phyloP scores from a whole-genome alignment of 208 protist species.

The Trypanosoma scelopori region DNA sequence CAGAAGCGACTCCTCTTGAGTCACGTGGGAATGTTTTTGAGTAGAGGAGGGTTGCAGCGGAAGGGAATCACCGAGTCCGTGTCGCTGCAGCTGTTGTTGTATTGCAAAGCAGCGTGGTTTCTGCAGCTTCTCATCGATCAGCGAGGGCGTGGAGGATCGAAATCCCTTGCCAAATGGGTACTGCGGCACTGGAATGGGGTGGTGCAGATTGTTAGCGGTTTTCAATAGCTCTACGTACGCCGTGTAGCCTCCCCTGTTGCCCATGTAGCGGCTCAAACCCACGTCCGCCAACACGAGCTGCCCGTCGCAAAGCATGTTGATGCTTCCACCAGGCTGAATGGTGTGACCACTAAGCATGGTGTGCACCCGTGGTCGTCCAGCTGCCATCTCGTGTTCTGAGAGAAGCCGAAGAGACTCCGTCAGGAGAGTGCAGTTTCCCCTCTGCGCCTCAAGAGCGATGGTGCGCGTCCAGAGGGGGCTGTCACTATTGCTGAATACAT shows the following conservation, averaged over 20 bases:
- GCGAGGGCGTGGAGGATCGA: neutral
- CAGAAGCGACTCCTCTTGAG: too few species aligned
- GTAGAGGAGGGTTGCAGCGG: neutral
- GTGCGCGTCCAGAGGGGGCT: conserved; percentile 48
- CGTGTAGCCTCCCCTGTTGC: conserved; percentile 4
- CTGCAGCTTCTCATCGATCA: neutral
- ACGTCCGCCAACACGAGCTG: conserved; percentile 34
- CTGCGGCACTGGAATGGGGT: conserved; percentile 2
- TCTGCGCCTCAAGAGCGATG: conserved; percentile 19
- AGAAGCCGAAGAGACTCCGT: conserved; percentile 34
- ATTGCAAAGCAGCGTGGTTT: neutral
- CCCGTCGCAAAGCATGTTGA: conserved; percentile 30
- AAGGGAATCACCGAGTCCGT: neutral
- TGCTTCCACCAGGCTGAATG: conserved; percentile 16
- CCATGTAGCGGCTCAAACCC: conserved; percentile 35
- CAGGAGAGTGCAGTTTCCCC: conserved; percentile 41
- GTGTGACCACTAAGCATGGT: conserved; percentile 71
- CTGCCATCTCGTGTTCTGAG: conserved; percentile 17
- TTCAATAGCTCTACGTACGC: conserved; percentile 25
- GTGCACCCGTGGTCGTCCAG: conserved; percentile 20
- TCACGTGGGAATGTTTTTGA: too few species aligned
- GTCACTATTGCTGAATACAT: conserved; percentile 17
- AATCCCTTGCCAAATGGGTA: conserved; percentile 11
- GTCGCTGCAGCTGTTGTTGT: neutral
- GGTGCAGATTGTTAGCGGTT: neutral